A percentile compares a stretch with the other conserved stretches of the same genome.
These are phyloP conservation scores for Epichloe gansuensis DNA, from an alignment of 2,329 filamentous ascomycete species.

Conservation along the genomic window DNA sequence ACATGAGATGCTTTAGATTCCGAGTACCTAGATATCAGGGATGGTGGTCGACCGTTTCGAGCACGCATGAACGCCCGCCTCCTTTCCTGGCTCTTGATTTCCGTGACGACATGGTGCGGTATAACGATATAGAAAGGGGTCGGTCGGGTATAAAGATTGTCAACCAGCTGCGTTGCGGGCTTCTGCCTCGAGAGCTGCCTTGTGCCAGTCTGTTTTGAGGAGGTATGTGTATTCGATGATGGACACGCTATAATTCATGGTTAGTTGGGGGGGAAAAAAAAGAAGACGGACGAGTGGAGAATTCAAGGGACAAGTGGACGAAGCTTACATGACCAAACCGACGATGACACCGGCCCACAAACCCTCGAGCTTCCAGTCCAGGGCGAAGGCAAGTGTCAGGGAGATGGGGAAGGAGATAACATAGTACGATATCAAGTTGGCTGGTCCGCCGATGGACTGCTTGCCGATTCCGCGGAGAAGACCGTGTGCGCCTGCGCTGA, in stretches of 20 bases:
- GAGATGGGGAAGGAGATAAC: conserved; percentile 72
- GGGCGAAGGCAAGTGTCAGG: conserved; percentile 62
- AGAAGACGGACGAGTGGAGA: neutral
- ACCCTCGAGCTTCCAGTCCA: conserved; percentile 65
- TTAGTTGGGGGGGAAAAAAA: conserved; percentile 7
- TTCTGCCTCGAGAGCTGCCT: conserved; percentile 39
- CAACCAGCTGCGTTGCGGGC: conserved; percentile 34
- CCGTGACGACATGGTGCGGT: too few species aligned
- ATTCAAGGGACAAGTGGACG: neutral
- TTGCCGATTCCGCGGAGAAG: conserved; percentile 76
- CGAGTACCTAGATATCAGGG: too few species aligned
- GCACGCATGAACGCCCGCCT: too few species aligned
- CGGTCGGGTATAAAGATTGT: conserved; percentile 1
- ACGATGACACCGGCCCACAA: conserved; percentile 71
- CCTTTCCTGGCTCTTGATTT: too few species aligned
- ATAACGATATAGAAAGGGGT: too few species aligned
- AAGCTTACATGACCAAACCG: conserved; percentile 49
- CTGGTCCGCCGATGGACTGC: conserved; percentile 81
- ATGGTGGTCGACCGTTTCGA: too few species aligned
- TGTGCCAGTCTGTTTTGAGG: conserved; percentile 39
- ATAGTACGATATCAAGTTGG: conserved; percentile 81
- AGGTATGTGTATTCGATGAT: conserved; percentile 42
- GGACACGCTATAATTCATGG: conserved; percentile 27
- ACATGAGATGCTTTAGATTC: too few species aligned
- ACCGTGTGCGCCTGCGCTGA: conserved; percentile 70